Conservation (phyloP, 345 rosid genomes). For the Gossypioides kirkii region DNA sequence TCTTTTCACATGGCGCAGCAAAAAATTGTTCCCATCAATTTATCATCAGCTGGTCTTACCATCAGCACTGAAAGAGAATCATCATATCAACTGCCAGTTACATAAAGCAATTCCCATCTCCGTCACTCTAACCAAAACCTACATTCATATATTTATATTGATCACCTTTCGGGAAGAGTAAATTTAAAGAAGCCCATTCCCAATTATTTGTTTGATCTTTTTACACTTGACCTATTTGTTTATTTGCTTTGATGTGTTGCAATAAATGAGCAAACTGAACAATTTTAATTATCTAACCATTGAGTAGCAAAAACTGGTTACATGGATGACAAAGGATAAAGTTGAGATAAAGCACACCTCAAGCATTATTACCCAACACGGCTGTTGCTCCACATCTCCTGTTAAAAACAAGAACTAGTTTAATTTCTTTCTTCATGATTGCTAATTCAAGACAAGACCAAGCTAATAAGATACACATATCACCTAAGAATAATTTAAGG, state of each 20-base stretch:
- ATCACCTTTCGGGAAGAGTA: not conserved
- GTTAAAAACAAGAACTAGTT: constrained; percentile 24
- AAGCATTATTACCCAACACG: constrained; percentile 96
- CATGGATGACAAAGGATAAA: not conserved
- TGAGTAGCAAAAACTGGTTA: not conserved
- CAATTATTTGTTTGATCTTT: not conserved
- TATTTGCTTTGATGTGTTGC: constrained; percentile 2
- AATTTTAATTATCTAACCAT: not conserved
- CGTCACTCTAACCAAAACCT: not conserved
- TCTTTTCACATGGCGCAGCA: not conserved
- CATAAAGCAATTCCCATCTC: constrained; percentile 2
- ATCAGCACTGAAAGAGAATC: not conserved
- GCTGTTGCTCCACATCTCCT: constrained; percentile 70
- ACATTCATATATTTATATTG: constrained; percentile 4
- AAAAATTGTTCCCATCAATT: not conserved
- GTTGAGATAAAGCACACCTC: constrained; percentile 50
- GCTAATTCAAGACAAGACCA: not conserved
- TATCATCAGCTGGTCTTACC: not conserved
- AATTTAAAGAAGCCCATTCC: not conserved
- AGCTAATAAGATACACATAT: not conserved
- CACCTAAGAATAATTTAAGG: not conserved
- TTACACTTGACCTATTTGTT: not conserved
- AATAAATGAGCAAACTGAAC: not conserved
- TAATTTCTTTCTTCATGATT: constrained; percentile 16
- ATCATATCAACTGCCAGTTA: not conserved